Conservation (phyloP, 2,329 filamentous ascomycete genomes). For the Aquanectria penicillioides region DNA sequence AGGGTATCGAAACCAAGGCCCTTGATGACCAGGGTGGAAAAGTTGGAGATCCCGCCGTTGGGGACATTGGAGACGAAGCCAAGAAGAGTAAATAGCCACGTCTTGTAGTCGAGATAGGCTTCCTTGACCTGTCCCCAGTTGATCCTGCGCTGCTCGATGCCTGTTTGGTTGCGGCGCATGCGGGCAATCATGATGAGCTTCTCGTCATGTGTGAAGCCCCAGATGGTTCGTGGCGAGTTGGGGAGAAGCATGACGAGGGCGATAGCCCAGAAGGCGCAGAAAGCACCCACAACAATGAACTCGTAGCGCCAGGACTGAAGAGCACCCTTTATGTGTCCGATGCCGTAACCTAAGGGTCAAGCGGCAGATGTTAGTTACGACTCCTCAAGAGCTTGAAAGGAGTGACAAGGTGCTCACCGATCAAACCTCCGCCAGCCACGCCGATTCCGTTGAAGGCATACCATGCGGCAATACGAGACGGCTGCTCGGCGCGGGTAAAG, state of each 20-base stretch:
- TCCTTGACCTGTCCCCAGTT: constrained; percentile 66
- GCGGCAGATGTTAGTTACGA: not conserved
- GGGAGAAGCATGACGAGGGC: constrained; percentile 66
- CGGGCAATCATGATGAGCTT: constrained; percentile 65
- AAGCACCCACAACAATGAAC: constrained; percentile 70
- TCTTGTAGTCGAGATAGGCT: constrained; percentile 66
- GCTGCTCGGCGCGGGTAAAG: constrained; percentile 71
- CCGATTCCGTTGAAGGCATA: constrained; percentile 68
- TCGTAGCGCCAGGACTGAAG: constrained; percentile 74
- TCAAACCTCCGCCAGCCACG: constrained; percentile 65
- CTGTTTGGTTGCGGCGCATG: constrained; percentile 66
- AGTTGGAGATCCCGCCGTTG: constrained; percentile 70
- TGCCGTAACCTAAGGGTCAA: constrained; percentile 57
- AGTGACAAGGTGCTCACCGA: constrained; percentile 37
- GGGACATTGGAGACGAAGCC: constrained; percentile 63
- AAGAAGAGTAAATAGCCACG: constrained; percentile 66
- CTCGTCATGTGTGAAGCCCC: constrained; percentile 60
- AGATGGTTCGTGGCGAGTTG: constrained; percentile 65
- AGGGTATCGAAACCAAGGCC: constrained; percentile 62
- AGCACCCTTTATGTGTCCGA: constrained; percentile 66
- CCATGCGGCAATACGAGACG: constrained; percentile 68
- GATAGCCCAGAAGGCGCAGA: constrained; percentile 69
- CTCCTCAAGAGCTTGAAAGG: not conserved
- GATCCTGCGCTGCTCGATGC: constrained; percentile 65
- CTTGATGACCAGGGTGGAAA: constrained; percentile 68